Evolutionary conservation across 805 yeast species (phyloP).

Genomic region (Wickerhamomyces bovis): DNA sequence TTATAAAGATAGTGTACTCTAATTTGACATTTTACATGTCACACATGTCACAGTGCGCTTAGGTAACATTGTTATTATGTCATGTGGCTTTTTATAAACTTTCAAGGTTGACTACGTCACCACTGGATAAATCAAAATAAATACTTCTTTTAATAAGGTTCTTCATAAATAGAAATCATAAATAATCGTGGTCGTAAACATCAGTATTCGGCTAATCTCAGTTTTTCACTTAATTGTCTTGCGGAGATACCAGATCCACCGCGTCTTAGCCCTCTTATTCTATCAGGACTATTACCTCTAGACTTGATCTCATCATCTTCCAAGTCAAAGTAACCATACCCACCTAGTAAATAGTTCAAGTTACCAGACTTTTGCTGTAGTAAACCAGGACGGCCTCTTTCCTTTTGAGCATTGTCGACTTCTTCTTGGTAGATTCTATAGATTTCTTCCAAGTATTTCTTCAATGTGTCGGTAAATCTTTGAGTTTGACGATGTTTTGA

Average conservation of each 20-base stretch:
- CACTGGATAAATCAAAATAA: neutral
- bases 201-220: conserved; percentile 25
- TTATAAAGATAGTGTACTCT: too few species aligned
- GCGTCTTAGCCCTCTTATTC: conserved; percentile 15
- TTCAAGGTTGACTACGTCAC: too few species aligned
- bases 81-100: too few species aligned
- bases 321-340: conserved; percentile 81
- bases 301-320: conserved; percentile 57
- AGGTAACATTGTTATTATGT: too few species aligned
- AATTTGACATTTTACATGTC: too few species aligned
- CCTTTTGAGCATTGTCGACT: conserved; percentile 11
- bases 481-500: conserved; percentile 86
- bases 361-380: conserved; percentile 27
- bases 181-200: neutral
- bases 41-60: too few species aligned
- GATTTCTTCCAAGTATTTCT: conserved; percentile 54
- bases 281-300: conserved; percentile 25
- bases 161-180: neutral
- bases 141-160: neutral
- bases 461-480: conserved; percentile 66
- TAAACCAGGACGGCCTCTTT: conserved; percentile 22
- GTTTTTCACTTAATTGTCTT: conserved; percentile 23
- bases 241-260: conserved; percentile 17
- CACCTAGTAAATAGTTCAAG: conserved; percentile 53
- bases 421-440: conserved; percentile 39